These are phyloP conservation scores for Stylosanthes scabra DNA, from an alignment of 331 rosid genomes.

Conservation along the genomic window DNA sequence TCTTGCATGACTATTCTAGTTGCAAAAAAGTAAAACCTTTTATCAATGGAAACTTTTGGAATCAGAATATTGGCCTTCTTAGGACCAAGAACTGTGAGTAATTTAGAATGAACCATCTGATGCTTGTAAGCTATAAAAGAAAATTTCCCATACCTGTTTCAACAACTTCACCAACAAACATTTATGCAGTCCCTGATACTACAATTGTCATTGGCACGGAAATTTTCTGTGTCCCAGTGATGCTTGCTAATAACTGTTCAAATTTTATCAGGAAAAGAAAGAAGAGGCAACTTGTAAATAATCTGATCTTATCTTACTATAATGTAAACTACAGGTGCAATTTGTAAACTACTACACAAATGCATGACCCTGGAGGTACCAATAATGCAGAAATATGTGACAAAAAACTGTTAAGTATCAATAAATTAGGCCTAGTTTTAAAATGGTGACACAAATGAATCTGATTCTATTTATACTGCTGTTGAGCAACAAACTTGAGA, in stretches of 20 bases:
- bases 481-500: background rate
- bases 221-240: conserved; percentile 88
- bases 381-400: too few relatives aligned
- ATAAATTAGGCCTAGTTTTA: background rate
- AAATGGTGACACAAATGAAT: background rate
- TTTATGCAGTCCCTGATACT: conserved; percentile 91
- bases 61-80: conserved; percentile 16
- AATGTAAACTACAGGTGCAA: conserved; percentile 15
- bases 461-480: background rate
- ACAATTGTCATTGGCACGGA: conserved; percentile 91
- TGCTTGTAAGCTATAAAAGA: conserved; percentile 21
- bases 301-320: background rate
- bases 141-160: conserved; percentile 70
- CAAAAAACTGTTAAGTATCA: too few relatives aligned
- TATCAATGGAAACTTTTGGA: conserved; percentile 12
- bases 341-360: background rate
- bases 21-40: conserved; percentile 35
- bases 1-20: conserved; percentile 87
- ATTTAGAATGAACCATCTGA: conserved; percentile 20
- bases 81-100: conserved; percentile 1
- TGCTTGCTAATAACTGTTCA: conserved; percentile 79
- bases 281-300: conserved; percentile 19
- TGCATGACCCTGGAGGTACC: too few relatives aligned
- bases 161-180: conserved; percentile 93
- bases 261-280: conserved; percentile 18